Base-by-base conservation (phyloP, 2,329 filamentous ascomycete species). In the Rutstroemia sp. region DNA sequence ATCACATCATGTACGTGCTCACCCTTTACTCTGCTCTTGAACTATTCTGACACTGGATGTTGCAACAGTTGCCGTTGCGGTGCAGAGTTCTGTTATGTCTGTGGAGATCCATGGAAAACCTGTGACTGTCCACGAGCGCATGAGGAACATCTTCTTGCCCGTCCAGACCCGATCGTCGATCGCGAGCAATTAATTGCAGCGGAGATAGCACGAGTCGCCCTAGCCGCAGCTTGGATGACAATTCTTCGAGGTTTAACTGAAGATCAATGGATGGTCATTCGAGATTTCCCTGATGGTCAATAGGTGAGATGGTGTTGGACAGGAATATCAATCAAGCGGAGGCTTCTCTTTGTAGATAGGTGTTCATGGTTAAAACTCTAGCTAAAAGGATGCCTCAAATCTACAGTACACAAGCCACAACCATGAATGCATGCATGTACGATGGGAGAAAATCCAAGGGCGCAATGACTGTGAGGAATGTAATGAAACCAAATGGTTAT, bases 1-100 rank as follows among this genome's bases (percentile, higher is more conserved):
- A 78, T 51, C 81, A 84, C 51, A 83, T 84, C 3, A 79, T 59
- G 80, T 83, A 61, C 64, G 77, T 37, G 2, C 4, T 2, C 6
- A 23, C 47, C n/a, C 4, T 23, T 2, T 10, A 48, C 23, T 21
- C 39, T 12, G 27, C 9, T 12, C 47, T 50, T 48, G 7, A 37
- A 45, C 37, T 48, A 54, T 48, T 5, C 51, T 62, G 19, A 60
- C 44, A 41, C 9, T 42, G 10, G 3, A 17, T 5, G 19, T 12
- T 53, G 23, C 30, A 4, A 7, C 44, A 79, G 73, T 0, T 82
- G 78, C 50, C 66, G 51, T 1, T 82, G 79, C 50, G 63, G 70
- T 0, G 63, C 68, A 0, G 30, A 79, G n/a, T 82, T 80, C 61
- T 81, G 78, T 61, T 79, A 79, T 41, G 16, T 66, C 0, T 81